Evolutionary conservation across 768 basidiomycete species (phyloP), one percentile per base, ranked within the genome.

Genomic region (Lentinula boryana): DNA sequence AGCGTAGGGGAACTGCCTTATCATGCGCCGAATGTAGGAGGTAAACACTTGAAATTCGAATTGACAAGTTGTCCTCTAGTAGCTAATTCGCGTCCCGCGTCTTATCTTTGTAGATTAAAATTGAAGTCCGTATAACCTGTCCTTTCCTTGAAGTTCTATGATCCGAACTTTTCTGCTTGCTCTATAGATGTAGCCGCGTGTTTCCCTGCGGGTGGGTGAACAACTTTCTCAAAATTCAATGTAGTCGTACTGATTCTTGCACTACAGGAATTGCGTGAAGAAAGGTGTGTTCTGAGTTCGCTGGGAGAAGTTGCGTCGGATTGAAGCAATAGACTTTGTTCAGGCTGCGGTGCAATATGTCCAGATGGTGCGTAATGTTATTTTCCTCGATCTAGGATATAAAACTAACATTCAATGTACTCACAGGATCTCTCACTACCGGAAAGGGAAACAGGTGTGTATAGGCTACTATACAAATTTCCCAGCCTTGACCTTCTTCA

Each of bases 1-100:
- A 80, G 74, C 84, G 79, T 68, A 80, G 76, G 63, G 83, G 80
- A 31, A 77, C 80, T 12, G 80, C 84, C 23, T 73, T 86, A 10
- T 85, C 84, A 1, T 88, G 87, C 71, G 85, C 85, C 6, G 87
- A 88, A 71, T 88, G 87, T 74, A 77, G 87, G 67, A 80, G 87
- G 85, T 86, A 60, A 72, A 70, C 65, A 38, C 36, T 27, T 27
- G 27, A 27, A 27, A 38, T 38, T 59, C 41, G 61, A 57, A 15
- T 43, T 52, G 61, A 63, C 46, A 32, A 10, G 15, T 18, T 9
- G 21, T 48, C 16, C 60, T 58, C 51, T 62, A 23, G 56, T 16
- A 58, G 48, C 66, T 60, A 52, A 56, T 65, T 51, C 48, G 57
- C 49, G 61, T 62, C 56, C 56, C n/a, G 44, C 66, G 60, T 52